Conservation (phyloP, 106 monocot genomes). For the Allium fistulosum region DNA sequence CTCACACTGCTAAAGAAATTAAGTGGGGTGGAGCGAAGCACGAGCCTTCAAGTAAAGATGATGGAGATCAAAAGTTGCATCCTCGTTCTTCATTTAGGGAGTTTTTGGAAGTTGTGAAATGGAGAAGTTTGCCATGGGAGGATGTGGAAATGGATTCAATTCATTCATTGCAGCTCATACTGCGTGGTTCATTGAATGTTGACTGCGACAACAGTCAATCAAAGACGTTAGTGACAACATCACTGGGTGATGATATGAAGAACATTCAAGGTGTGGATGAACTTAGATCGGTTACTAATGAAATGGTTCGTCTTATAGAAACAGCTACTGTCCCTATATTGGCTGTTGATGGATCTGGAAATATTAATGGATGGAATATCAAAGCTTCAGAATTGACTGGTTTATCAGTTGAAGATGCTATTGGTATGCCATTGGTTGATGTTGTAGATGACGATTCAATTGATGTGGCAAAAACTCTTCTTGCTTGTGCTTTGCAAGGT, state of each 20-base stretch:
- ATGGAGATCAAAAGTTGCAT: conserved; percentile 53
- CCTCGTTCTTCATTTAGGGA: conserved; percentile 83
- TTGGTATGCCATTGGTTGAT: conserved; percentile 52
- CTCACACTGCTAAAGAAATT: conserved; percentile 70
- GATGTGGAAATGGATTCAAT: conserved; percentile 94
- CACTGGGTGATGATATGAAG: conserved; percentile 13
- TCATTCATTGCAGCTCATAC: conserved; percentile 87
- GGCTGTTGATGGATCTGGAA: conserved; percentile 71
- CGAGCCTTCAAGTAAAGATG: conserved; percentile 33
- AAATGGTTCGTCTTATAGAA: conserved; percentile 94
- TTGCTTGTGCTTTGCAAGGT: conserved; percentile 71
- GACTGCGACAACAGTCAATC: conserved; percentile 14
- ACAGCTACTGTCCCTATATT: conserved; percentile 79
- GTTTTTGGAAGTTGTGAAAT: conserved; percentile 78
- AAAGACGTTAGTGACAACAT: conserved; percentile 30
- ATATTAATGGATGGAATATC: conserved; percentile 81
- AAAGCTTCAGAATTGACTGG: conserved; percentile 85
- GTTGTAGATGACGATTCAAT: conserved; percentile 58
- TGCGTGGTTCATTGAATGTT: conserved; percentile 52
- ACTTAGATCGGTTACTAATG: conserved; percentile 63
- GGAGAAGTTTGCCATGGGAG: conserved; percentile 87
- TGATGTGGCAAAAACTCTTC: conserved; percentile 45
- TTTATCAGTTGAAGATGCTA: conserved; percentile 56
- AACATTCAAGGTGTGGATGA: conserved; percentile 53
- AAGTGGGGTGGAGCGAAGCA: conserved; percentile 93